Evolutionary conservation across 2,329 filamentous ascomycete genomes (phyloP).

Genomic region (Fusarium tjaetaba): DNA sequence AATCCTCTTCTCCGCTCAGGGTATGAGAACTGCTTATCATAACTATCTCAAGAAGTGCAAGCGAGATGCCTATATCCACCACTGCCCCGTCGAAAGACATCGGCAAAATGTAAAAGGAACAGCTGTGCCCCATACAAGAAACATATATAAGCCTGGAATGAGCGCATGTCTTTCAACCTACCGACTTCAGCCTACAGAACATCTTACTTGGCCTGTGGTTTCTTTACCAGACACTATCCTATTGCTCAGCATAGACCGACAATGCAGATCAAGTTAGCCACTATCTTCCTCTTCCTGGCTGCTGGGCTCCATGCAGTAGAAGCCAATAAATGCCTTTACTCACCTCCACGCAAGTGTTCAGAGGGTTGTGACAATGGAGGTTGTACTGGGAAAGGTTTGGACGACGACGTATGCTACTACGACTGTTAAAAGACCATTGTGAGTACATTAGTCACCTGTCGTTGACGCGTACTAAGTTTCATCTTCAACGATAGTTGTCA

Average conservation of each 20-base stretch:
- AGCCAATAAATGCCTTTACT: background rate
- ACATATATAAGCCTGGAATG: accelerated
- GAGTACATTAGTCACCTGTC: accelerated
- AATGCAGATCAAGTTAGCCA: background rate
- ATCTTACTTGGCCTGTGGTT: no score
- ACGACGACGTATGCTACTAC: background rate
- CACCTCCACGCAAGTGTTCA: background rate
- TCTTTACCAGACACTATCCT: accelerated
- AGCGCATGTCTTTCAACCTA: accelerated
- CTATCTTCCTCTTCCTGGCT: background rate
- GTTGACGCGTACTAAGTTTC: accelerated
- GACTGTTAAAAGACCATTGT: background rate
- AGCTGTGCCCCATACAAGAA: accelerated
- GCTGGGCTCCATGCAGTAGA: no score
- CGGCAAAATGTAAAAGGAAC: accelerated
- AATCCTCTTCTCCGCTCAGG: accelerated
- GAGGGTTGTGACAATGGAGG: background rate
- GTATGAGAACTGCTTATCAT: accelerated
- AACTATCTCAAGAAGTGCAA: accelerated
- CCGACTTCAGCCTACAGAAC: accelerated
- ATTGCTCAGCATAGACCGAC: background rate
- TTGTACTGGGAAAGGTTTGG: background rate
- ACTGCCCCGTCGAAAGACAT: accelerated
- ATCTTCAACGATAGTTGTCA: accelerated
- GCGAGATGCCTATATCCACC: background rate